phyloP scores from a whole-genome alignment of 257 asterid genomes.

The Solanum chmielewskii region DNA sequence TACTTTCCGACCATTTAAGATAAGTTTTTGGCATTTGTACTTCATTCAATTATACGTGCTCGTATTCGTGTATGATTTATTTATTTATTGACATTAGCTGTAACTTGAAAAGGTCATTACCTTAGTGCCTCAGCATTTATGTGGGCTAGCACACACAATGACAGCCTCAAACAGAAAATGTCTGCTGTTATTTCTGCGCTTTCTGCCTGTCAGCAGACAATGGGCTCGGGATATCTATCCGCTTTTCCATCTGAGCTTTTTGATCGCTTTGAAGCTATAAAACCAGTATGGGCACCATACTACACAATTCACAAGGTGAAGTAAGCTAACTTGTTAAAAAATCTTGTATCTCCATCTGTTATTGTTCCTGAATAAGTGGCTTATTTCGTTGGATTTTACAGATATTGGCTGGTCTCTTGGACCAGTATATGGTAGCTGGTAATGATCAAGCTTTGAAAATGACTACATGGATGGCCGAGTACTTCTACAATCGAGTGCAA shows the following conservation, averaged over 20 bases:
- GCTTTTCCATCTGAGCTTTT: conserved; percentile 71
- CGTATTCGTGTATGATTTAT: neutral
- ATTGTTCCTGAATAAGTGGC: neutral
- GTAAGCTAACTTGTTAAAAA: neutral
- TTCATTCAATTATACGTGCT: neutral
- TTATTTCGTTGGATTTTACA: conserved; percentile 1
- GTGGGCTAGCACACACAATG: conserved; percentile 93
- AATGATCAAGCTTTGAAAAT: conserved; percentile 52
- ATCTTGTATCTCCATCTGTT: neutral
- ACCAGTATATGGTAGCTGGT: conserved; percentile 58
- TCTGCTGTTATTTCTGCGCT: conserved; percentile 41
- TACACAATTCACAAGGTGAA: conserved; percentile 85
- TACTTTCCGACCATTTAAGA: neutral
- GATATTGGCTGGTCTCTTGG: conserved; percentile 89
- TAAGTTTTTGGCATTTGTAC: neutral
- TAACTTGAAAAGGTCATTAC: conserved; percentile 49
- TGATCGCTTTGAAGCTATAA: conserved; percentile 62
- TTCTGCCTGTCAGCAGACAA: conserved; percentile 47
- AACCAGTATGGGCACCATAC: conserved; percentile 88
- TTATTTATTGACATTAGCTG: neutral
- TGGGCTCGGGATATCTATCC: conserved; percentile 78
- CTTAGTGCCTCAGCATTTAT: conserved; percentile 77
- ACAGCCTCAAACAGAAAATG: conserved; percentile 46
- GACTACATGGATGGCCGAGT: conserved; percentile 59
- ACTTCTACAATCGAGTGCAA: conserved; percentile 72